phyloP scores from a whole-genome alignment of 2,329 filamentous ascomycete species.

The Colletotrichum sp. region DNA sequence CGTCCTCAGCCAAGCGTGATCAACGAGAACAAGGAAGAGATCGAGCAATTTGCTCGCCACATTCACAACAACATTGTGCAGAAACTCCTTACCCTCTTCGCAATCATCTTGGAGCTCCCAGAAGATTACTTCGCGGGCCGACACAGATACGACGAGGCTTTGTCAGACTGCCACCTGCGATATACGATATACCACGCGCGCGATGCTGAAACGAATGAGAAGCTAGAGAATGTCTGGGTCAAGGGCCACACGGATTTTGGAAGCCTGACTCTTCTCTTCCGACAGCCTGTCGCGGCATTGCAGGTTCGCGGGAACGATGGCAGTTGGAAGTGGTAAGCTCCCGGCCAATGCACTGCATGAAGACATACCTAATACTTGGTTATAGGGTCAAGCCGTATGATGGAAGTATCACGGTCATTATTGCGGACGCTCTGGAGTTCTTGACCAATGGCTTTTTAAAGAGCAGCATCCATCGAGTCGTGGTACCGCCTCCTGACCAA shows the following conservation, averaged over 20 bases:
- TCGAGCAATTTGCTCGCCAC: conserved; percentile 37
- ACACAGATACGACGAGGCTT: conserved; percentile 57
- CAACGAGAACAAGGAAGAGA: conserved; percentile 30
- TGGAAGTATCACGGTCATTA: conserved; percentile 57
- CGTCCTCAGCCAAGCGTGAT: conserved; percentile 36
- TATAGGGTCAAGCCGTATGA: conserved; percentile 43
- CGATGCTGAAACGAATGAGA: conserved; percentile 44
- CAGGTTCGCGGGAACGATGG: conserved; percentile 51
- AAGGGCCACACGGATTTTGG: conserved; percentile 59
- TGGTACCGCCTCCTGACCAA: conserved; percentile 47
- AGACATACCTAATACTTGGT: background rate
- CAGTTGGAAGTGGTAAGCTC: conserved; percentile 47
- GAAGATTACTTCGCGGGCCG: conserved; percentile 57
- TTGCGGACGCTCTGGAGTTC: conserved; percentile 53
- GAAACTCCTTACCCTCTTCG: conserved; percentile 38
- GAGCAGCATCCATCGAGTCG: conserved; percentile 47
- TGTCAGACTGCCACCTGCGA: conserved; percentile 57
- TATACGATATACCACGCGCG: conserved; percentile 63
- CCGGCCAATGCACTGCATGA: too few relatives aligned
- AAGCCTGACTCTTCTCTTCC: conserved; percentile 60
- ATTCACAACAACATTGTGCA: conserved; percentile 35
- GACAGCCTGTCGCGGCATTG: conserved; percentile 60
- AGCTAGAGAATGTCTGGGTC: conserved; percentile 37
- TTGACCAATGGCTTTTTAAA: conserved; percentile 50
- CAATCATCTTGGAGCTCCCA: conserved; percentile 60